Evolutionary conservation across 805 yeast genomes (phyloP).

Genomic region (Wickerhamiella hasegawae): DNA sequence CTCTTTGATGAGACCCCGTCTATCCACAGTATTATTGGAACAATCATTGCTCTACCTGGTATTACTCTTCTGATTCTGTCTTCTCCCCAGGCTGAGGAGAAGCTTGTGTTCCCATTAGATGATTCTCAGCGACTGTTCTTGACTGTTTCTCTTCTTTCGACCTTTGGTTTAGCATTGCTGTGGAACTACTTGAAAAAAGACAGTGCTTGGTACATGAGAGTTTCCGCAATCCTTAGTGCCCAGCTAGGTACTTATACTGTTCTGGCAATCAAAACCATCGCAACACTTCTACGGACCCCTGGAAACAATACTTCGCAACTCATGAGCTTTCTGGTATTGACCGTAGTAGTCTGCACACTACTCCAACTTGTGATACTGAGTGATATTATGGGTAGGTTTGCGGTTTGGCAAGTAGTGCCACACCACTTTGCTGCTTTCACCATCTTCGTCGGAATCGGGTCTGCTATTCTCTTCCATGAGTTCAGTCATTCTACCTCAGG

Average conservation of each 20-base stretch:
- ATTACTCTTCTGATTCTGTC: conserved; percentile 28
- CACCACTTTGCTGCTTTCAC: conserved; percentile 35
- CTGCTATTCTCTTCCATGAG: conserved; percentile 28
- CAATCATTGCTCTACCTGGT: conserved; percentile 27
- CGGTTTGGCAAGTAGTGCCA: conserved; percentile 33
- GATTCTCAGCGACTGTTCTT: not conserved
- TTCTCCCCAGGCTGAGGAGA: conserved; percentile 13
- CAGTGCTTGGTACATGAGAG: not conserved
- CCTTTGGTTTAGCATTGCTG: not conserved
- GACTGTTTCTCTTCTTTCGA: not conserved
- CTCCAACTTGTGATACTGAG: conserved; percentile 27
- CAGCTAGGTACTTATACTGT: conserved; percentile 34
- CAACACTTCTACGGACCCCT: too few species aligned
- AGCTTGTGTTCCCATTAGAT: conserved; percentile 2
- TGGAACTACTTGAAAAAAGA: not conserved
- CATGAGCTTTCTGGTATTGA: conserved; percentile 15
- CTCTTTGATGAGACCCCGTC: conserved; percentile 27
- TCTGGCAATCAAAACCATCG: conserved; percentile 27
- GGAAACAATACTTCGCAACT: too few species aligned
- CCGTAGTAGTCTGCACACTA: conserved; percentile 26
- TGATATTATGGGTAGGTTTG: conserved; percentile 25
- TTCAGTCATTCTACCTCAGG: conserved; percentile 19
- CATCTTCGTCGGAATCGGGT: conserved; percentile 28
- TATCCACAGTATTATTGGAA: conserved; percentile 25
- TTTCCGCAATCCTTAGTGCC: conserved; percentile 16